Evolutionary conservation across 2,329 filamentous ascomycete genomes (phyloP).

Genomic region (Stachybotrys elegans): DNA sequence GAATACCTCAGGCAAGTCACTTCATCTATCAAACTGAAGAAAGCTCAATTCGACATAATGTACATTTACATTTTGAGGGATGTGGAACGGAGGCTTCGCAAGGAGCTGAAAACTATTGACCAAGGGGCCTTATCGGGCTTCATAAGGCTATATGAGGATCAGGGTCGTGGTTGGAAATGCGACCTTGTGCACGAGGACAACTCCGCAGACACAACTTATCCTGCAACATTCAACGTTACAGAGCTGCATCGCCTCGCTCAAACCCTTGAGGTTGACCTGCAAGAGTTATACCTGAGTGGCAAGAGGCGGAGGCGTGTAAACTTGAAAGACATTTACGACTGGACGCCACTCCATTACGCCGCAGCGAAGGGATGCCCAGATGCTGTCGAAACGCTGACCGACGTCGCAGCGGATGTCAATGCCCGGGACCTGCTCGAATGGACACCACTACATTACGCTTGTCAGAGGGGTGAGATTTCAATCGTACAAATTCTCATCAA

Average conservation of each 20-base stretch:
- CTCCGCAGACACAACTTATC: neutral
- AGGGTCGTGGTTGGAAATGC: neutral
- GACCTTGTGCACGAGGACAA: neutral
- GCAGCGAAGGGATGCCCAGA: neutral
- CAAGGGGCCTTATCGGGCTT: neutral
- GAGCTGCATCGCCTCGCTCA: no score
- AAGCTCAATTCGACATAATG: neutral
- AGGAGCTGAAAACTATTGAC: neutral
- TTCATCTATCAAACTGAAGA: slow-evolving; percentile 3
- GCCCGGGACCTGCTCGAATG: slow-evolving; percentile 10
- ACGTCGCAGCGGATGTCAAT: slow-evolving; percentile 7
- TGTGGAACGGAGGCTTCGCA: neutral
- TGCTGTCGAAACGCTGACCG: neutral
- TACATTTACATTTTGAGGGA: neutral
- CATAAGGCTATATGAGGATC: neutral
- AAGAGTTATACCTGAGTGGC: no score
- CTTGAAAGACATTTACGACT: slow-evolving; percentile 12
- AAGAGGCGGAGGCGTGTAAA: no score
- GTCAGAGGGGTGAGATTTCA: neutral
- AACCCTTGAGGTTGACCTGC: no score
- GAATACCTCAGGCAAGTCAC: slow-evolving; percentile 11
- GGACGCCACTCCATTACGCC: slow-evolving; percentile 17
- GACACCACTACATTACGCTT: slow-evolving; percentile 19
- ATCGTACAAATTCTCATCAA: neutral
- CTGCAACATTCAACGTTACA: neutral